These are phyloP conservation scores for Quaeritorhiza haematococci DNA, from an alignment of 371 early-diverging fungal species.

Conservation along the genomic window DNA sequence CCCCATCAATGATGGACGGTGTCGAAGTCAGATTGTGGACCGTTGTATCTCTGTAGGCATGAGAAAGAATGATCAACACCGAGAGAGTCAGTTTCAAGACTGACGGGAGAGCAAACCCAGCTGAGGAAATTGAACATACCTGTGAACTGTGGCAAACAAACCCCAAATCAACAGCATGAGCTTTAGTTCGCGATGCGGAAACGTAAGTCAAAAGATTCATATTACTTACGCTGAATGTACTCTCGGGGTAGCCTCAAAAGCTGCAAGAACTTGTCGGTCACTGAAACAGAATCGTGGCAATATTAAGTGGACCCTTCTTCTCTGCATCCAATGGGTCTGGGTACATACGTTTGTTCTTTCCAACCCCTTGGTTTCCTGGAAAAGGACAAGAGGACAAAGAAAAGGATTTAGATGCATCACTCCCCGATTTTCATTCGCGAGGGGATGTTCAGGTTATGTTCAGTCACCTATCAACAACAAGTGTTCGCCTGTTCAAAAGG, in stretches of 20 bases:
- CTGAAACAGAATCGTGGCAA: background rate
- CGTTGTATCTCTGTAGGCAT: constrained; percentile 62
- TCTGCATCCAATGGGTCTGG: background rate
- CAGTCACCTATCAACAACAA: constrained; percentile 55
- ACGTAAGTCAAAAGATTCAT: background rate
- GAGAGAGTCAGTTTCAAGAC: no score
- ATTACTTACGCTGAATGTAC: constrained; percentile 71
- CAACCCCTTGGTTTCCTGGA: constrained; percentile 85
- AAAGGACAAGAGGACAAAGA: constrained; percentile 40
- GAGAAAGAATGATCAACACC: background rate
- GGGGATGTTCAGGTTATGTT: no score
- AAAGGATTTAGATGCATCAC: background rate
- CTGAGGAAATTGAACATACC: background rate
- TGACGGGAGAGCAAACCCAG: no score
- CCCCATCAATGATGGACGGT: constrained; percentile 70
- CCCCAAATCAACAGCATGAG: no score
- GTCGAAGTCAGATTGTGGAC: constrained; percentile 75
- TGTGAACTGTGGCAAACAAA: no score
- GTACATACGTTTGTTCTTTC: constrained; percentile 67
- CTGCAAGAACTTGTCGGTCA: constrained; percentile 74
- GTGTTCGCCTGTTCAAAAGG: constrained; percentile 61
- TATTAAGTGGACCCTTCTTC: background rate
- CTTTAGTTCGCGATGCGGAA: background rate
- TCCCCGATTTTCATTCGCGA: background rate
- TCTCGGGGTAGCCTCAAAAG: constrained; percentile 69